phyloP scores from a whole-genome alignment of 2,329 filamentous ascomycete species.

The Parastagonospora avenae region DNA sequence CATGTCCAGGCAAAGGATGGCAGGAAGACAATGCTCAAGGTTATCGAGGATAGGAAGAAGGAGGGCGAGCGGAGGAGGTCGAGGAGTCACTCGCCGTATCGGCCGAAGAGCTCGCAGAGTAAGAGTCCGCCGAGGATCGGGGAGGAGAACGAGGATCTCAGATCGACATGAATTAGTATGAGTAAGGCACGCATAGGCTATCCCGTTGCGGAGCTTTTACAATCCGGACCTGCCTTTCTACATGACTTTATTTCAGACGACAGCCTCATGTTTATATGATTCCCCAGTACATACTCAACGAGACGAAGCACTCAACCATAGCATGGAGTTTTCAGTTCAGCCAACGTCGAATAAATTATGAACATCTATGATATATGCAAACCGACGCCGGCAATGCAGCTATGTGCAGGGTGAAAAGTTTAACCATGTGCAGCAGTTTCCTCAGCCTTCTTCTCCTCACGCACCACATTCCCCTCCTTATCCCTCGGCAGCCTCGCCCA shows the following conservation, averaged over 20 bases:
- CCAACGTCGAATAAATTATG: too few species aligned
- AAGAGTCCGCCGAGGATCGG: constrained; percentile 48
- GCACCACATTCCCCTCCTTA: constrained; percentile 35
- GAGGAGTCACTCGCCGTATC: constrained; percentile 49
- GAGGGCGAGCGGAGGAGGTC: constrained; percentile 84
- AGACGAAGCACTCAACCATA: too few species aligned
- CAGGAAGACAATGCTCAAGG: constrained; percentile 87
- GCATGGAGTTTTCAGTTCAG: too few species aligned
- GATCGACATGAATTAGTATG: not conserved
- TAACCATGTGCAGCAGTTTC: not conserved
- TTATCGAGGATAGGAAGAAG: constrained; percentile 84
- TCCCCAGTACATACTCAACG: too few species aligned
- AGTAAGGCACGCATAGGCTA: too few species aligned
- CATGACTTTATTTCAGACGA: too few species aligned
- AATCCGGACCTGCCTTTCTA: too few species aligned
- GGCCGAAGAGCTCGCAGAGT: constrained; percentile 33
- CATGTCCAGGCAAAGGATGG: constrained; percentile 79
- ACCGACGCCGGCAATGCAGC: constrained; percentile 3
- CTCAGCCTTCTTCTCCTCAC: constrained; percentile 14
- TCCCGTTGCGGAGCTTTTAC: too few species aligned
- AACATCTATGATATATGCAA: too few species aligned
- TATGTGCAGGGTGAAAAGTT: not conserved
- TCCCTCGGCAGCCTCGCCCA: constrained; percentile 73
- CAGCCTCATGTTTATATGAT: too few species aligned
- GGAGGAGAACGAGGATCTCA: constrained; percentile 33